Percentiles rank a stretch among this genome's conserved stretches.
These are phyloP conservation scores for Claviceps citrina DNA, from an alignment of 2,329 filamentous ascomycete genomes.

Conservation along the genomic window DNA sequence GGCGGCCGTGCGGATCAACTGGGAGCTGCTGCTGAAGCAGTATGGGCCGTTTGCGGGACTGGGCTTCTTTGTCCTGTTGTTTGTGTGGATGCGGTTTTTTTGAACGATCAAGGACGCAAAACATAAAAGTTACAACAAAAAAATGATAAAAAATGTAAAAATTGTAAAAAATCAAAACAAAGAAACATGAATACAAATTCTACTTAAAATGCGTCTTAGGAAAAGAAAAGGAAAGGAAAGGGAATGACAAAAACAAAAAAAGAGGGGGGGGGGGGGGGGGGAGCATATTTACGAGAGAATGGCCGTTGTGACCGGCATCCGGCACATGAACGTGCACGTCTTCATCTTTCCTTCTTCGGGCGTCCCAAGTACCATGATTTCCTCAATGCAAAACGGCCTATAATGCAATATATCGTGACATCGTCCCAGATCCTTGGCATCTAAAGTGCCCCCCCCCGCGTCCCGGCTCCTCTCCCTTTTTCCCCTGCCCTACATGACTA, in stretches of 20 bases:
- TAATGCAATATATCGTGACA: constrained; percentile 1
- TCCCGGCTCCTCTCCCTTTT: background rate
- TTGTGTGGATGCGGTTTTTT: constrained; percentile 90
- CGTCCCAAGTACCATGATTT: too few relatives aligned
- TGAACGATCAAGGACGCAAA: constrained; percentile 33
- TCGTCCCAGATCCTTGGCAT: background rate
- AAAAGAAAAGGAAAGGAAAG: too few relatives aligned
- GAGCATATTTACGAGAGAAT: too few relatives aligned
- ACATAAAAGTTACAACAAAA: background rate
- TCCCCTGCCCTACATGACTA: constrained; percentile 25
- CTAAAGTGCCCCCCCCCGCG: background rate
- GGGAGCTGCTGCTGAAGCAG: constrained; percentile 92
- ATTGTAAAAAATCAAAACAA: background rate
- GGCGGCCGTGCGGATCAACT: constrained; percentile 91
- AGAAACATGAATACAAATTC: background rate
- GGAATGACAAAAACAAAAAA: too few relatives aligned
- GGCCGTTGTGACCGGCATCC: too few relatives aligned
- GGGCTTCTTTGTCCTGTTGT: constrained; percentile 66
- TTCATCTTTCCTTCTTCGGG: too few relatives aligned
- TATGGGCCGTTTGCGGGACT: constrained; percentile 82
- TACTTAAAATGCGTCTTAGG: too few relatives aligned
- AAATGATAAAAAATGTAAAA: constrained; percentile 4
- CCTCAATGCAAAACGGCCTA: background rate
- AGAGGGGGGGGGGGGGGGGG: too few relatives aligned
- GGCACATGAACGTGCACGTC: too few relatives aligned